Percentiles rank a stretch among this genome's conserved stretches.
These are phyloP conservation scores for Pilobolus umbonatus DNA, from an alignment of 192 early-diverging fungal genomes.

Conservation along the genomic window DNA sequence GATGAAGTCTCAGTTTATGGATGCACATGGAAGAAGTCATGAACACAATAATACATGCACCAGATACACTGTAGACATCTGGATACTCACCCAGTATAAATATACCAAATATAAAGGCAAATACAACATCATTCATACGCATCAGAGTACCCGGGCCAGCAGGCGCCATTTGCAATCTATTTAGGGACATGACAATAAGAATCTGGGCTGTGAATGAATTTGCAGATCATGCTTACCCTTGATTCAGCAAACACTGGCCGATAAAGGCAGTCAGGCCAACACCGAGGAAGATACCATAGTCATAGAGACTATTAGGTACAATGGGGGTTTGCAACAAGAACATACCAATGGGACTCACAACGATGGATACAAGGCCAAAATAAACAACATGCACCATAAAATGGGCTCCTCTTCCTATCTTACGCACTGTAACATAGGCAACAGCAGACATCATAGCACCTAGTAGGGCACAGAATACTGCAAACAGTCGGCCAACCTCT, in stretches of 20 bases:
- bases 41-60: conserved; percentile 58
- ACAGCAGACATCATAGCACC: conserved; percentile 58
- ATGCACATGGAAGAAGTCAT: conserved; percentile 59
- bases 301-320: conserved; percentile 33
- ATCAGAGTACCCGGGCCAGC: conserved; percentile 72
- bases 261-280: conserved; percentile 62
- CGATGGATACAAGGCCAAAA: conserved; percentile 60
- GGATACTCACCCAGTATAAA: conserved; percentile 65
- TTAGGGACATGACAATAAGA: background rate
- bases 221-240: conserved; percentile 38
- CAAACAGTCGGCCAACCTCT: conserved; percentile 22
- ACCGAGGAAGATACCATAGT: conserved; percentile 43
- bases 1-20: conserved; percentile 48
- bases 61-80: conserved; percentile 44
- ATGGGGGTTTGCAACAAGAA: conserved; percentile 33
- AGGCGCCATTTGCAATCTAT: conserved; percentile 63
- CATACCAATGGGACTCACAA: conserved; percentile 45
- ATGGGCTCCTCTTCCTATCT: conserved; percentile 65
- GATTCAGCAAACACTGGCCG: conserved; percentile 71
- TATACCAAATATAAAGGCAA: conserved; percentile 72
- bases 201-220: background rate
- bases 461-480: conserved; percentile 44
- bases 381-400: conserved; percentile 78
- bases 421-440: conserved; percentile 69
- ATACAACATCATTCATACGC: conserved; percentile 78